Percentiles rank a stretch among this genome's conserved stretches.
Conservation (phyloP, 2,329 filamentous ascomycete species). For the Scedosporium minutisporum region DNA sequence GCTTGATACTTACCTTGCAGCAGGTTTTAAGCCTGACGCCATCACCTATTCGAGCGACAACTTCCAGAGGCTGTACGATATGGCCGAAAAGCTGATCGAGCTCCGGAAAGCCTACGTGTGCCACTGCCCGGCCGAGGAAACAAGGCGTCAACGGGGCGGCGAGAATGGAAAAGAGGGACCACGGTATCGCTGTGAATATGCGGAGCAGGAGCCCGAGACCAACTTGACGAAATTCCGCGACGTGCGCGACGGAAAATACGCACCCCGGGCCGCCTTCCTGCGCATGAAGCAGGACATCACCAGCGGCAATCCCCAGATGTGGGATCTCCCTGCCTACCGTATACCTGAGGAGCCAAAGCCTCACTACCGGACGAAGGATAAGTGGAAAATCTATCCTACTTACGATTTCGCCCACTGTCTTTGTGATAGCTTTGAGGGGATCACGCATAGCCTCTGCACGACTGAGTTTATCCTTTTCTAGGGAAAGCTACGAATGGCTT, state of each 20-base stretch:
- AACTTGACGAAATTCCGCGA: constrained; percentile 76
- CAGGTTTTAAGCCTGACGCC: constrained; percentile 60
- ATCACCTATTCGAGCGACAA: constrained; percentile 88
- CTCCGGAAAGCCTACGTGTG: constrained; percentile 73
- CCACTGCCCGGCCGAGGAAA: constrained; percentile 72
- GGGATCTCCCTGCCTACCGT: constrained; percentile 88
- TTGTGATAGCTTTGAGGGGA: constrained; percentile 83
- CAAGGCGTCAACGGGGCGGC: constrained; percentile 80
- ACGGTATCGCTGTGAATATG: constrained; percentile 73
- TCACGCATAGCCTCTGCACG: constrained; percentile 88
- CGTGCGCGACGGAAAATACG: constrained; percentile 88
- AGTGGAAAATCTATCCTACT: constrained; percentile 87
- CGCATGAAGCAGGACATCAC: constrained; percentile 88
- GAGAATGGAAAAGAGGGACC: constrained; percentile 57
- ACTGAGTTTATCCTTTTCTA: constrained; percentile 80
- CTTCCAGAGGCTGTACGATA: constrained; percentile 77
- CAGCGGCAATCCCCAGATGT: constrained; percentile 86
- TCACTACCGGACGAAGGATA: constrained; percentile 67
- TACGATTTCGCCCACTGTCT: constrained; percentile 90
- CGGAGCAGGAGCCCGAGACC: constrained; percentile 61
- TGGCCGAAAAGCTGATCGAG: constrained; percentile 75
- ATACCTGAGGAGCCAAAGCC: constrained; percentile 60
- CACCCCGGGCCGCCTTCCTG: constrained; percentile 71
- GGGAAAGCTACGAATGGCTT: constrained; percentile 85
- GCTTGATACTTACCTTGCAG: too few relatives aligned